Base-by-base conservation (phyloP, 768 basidiomycete species). In the Rhodotorula toruloides region DNA sequence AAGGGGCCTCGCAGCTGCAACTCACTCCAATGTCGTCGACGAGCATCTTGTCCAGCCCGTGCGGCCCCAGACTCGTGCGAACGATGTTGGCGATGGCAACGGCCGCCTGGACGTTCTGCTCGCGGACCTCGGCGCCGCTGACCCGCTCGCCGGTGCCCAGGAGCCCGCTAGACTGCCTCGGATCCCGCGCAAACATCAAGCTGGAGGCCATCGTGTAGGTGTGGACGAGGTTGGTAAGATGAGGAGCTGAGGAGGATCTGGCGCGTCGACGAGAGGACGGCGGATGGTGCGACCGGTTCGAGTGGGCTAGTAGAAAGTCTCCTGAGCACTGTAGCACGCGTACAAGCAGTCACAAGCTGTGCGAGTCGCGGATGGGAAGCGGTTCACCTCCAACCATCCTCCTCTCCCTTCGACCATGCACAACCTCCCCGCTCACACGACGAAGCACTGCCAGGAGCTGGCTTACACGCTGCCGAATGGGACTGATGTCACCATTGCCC, bases 21-120 rank as follows among this genome's bases (percentile, higher is more conserved):
- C 87, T 75, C 76, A 93, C 91, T 72, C 92, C 93, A 72, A 97
- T 92, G 79, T 94, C 93, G 78, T 98, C 93, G 22, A 98, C 54
- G 54, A 68, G 55, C 58, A 68, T 91, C 79, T 94, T 92, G 76
- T 94, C 92, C 14, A 92, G 85, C 43, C 94, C 94, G 59, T 97
- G 82, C 14, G 96, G 96, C 10, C 96, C 96, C 61, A 99, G 76
- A 34, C 91, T 94, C 74, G 89, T 94, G 83, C 93, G 96, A 46
- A 99, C 86, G 74, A 98, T 88, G 79, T 99, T 99, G 65, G 96
- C 91, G 75, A 99, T 96, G 11, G 94, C 87, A 76, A 90, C 87
- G 52, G 93, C 94, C 50, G 94, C 96, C 74, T 91, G 84, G 74
- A 98, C 94, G 96, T 78, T 66, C 71, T 71, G 49, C 34, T 61